Conservation (phyloP, 768 basidiomycete genomes). For the Multifurca ochricompacta region DNA sequence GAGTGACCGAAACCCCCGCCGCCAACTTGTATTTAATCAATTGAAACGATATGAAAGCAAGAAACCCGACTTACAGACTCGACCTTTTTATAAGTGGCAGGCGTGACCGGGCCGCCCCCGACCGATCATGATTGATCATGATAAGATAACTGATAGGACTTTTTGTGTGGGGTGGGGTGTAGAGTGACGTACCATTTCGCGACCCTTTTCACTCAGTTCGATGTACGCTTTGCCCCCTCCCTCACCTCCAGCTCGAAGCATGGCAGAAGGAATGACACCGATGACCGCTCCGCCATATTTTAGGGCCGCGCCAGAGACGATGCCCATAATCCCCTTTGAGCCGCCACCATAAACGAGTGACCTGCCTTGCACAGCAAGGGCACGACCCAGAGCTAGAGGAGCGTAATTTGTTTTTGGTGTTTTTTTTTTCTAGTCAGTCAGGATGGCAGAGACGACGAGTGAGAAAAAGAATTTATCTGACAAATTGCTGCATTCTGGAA, state of each 20-base stretch:
- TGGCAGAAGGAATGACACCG: slow-evolving; percentile 73
- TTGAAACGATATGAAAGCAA: neutral
- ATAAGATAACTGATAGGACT: neutral
- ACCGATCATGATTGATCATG: too few species aligned
- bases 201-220: slow-evolving; percentile 27
- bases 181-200: slow-evolving; percentile 31
- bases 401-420: neutral
- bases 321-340: slow-evolving; percentile 77
- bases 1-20: too few species aligned
- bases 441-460: neutral
- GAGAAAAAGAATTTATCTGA: slow-evolving; percentile 32
- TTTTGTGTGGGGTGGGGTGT: too few species aligned
- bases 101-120: too few species aligned
- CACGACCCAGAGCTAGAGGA: slow-evolving; percentile 57
- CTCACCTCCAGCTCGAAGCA: slow-evolving; percentile 60
- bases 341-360: slow-evolving; percentile 88
- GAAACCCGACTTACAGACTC: neutral
- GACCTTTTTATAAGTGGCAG: neutral
- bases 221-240: slow-evolving; percentile 37
- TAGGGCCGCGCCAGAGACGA: slow-evolving; percentile 58
- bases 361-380: slow-evolving; percentile 51
- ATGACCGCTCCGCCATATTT: slow-evolving; percentile 63
- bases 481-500: slow-evolving; percentile 64
- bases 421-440: neutral
- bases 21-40: too few species aligned